Base-by-base conservation (phyloP, 2,329 filamentous ascomycete genomes). In the Colletotrichum scovillei region DNA sequence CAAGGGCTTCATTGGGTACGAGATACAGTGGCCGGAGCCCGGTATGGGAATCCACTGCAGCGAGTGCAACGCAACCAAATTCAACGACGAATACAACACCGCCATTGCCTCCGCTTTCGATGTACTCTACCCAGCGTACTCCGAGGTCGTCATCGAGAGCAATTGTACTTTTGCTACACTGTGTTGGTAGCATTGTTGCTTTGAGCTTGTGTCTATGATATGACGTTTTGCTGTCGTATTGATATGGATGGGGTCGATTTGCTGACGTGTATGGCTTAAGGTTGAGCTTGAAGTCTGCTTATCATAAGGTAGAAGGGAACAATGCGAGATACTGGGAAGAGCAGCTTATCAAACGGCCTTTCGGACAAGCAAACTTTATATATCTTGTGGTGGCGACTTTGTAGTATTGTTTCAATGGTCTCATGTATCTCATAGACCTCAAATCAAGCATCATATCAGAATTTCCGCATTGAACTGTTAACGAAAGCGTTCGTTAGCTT, bases 1-100 rank as follows among this genome's bases (percentile, higher is more conserved):
- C 32, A 74, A 69, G 30, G 74, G 67, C 2, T 74, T 67, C 26
- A 68, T 75, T 28, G 68, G 74, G 16, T 75, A 74, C 63, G 63
- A 71, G 24, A 66, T 73, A 3, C 28, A 42, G 57, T 74, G 58
- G 60, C 63, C 63, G 4, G 62, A 65, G 22, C 38, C 24, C 5
- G 35, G 5, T 4, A 30, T 74, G 22, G 69, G 70, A 7, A 52
- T 66, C 7, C 73, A 74, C 42, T 75, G 74, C 60, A 46, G 57
- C 53, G 72, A 71, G 22, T 75, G 74, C 12, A 74, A 75, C 49
- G 65, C 46, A 30, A 58, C 67, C 49, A 64, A 72, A 16, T 75
- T 75, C 52, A 55, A 74, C 24, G 42, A 56, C 5, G 35, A 46
- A 24, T 75, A 75, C 60, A 71, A 68, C n/a, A 32, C 38, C 3